Base-by-base conservation (phyloP, 1,284 basidiomycete genomes). In the Phaffia rhodozyma region DNA sequence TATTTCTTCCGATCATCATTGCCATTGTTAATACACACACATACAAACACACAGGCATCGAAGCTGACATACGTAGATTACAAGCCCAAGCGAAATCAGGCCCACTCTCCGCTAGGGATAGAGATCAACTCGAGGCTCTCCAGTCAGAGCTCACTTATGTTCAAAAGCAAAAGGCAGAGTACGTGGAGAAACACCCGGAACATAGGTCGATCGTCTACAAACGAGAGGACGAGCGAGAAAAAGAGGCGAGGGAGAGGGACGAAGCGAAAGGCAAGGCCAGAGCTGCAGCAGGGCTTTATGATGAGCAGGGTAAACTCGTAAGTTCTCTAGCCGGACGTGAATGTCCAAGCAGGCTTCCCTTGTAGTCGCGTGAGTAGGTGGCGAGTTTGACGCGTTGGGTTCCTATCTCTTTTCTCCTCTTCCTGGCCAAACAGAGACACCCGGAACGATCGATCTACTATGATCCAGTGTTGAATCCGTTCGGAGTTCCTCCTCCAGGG, bases 401-500 rank as follows among this genome's bases (percentile, higher is more conserved):
- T 43, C 11, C 21, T 3, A 11, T 5, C 25, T 43, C 34, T 27
- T 16, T n/a, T 7, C 38, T 16, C 16, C 38, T 43, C 38, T 11
- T 43, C 13, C 38, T 7, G 13, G 13, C 18, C 47, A 23, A 2
- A 58, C 85, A 89, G 67, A 79, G 85, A 63, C 87, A 90, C 75
- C 90, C 90, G 18, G 89, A 89, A 71, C 80, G 89, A 69, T 93
- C 89, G 75, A 80, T 92, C 52, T 97, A 97, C 75, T 97, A 91
- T 75, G 89, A 97, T 70, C 82, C 88, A 47, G 82, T 91, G 59
- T 86, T 94, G 82, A 97, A 97, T 73, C 91, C 91, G 7, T 93
- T 82, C 72, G 93, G 93, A 30, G 89, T 91, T n/a, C 85, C 93
- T 25, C 93, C 93, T 25, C 93, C 93, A 11, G 93, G 93, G 9